Evolutionary conservation across 1,284 basidiomycete genomes (phyloP), one percentile per base, ranked within the genome.

Genomic region (Vanrija humicola): DNA sequence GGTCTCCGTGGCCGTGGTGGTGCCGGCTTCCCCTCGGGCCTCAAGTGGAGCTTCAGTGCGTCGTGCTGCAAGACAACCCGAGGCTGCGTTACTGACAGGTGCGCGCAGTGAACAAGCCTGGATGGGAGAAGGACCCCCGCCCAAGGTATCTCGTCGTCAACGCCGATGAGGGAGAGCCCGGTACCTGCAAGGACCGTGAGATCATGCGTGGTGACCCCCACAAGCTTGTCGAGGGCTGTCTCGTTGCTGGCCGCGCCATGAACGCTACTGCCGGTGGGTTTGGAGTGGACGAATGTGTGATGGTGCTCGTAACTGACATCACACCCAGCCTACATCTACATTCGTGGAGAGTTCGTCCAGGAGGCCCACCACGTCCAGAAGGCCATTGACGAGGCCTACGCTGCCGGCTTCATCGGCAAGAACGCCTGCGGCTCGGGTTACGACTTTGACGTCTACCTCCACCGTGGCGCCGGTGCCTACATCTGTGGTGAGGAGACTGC

Each of bases 401-500:
- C 86, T 54, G 86, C 85, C 46, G 93, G 94, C n/a, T 80, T 94
- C 55, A 81, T 98, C 61, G 95, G 95, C 62, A 89, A 90, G 77
- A 84, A 97, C 75, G 89, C 93, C 0, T 98, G 94, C 77, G 88
- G 88, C 12, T 87, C 88, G 0, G 93, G 94, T 10, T 98, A 95
- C 80, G 78, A 84, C 43, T 98, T 98, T 77, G 96, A 98, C 72
- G 90, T 98, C 45, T 98, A 98, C 78, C 79, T 98, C 18, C 95
- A 98, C 78, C 90, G 93, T 60, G 95, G 94, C 23, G 94, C 95
- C 10, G 95, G 95, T 58, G 95, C 95, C 34, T 98, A 98, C 80
- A 96, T 98, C 63, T 98, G 95, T 73, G 95, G 95, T 44, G 95
- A 98, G 80, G 96, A 98, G 80, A 98, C 96, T 0, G 95, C 95